Percentiles rank a stretch among this genome's conserved stretches.
phyloP scores from a whole-genome alignment of 1,139 yeast species.

The Protomyces gravidus region DNA sequence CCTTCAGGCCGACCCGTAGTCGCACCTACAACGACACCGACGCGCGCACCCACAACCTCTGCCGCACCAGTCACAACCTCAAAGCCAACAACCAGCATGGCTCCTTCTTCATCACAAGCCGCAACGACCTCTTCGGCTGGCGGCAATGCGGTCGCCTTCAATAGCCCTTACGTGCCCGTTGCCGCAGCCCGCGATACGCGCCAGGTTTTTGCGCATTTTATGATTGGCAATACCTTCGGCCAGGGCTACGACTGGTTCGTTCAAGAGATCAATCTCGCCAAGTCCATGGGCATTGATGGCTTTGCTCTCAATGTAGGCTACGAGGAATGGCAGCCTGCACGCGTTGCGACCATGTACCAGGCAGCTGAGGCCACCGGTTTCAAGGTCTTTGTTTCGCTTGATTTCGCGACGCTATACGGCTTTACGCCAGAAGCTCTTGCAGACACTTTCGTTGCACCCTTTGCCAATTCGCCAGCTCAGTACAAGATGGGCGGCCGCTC shows the following conservation, averaged over 20 bases:
- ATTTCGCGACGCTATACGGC: conserved; percentile 6
- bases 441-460: conserved; percentile 8
- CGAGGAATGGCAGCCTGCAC: conserved; percentile 25
- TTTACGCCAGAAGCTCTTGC: conserved; percentile 6
- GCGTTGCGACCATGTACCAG: conserved; percentile 19
- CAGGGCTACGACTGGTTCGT: not conserved
- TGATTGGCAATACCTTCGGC: conserved; percentile 27
- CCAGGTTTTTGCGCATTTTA: conserved; percentile 32
- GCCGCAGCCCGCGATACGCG: conserved; percentile 10
- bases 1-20: not conserved
- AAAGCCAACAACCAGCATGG: not conserved
- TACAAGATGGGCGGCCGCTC: conserved; percentile 19
- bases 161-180: conserved; percentile 7
- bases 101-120: not conserved
- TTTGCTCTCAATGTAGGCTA: conserved; percentile 31
- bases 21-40: conserved; percentile 3
- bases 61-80: not conserved
- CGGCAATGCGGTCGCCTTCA: not conserved
- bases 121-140: not conserved
- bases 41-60: not conserved
- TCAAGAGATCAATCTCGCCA: conserved; percentile 26
- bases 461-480: conserved; percentile 18
- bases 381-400: conserved; percentile 28
- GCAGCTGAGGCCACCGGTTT: conserved; percentile 28
- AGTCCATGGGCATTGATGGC: conserved; percentile 29